These are phyloP conservation scores for Suillus discolor DNA, from an alignment of 768 basidiomycete genomes.

Conservation along the genomic window DNA sequence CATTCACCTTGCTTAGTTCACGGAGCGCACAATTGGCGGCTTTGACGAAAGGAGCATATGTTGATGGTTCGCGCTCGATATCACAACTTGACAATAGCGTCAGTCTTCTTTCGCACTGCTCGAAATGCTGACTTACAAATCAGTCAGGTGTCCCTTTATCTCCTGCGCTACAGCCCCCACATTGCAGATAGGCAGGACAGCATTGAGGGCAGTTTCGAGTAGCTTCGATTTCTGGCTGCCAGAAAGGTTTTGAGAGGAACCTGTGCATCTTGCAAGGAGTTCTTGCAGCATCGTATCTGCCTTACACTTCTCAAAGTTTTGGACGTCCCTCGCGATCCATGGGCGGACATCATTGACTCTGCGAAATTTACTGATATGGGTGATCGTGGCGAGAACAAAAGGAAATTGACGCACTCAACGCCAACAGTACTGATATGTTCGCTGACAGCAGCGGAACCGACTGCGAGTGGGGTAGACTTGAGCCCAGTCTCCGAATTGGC, in stretches of 20 bases:
- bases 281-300: neutral
- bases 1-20: neutral
- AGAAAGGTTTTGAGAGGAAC: neutral
- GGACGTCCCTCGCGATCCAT: neutral
- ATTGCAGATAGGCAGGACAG: conserved; percentile 1
- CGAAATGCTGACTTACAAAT: neutral
- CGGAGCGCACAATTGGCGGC: neutral
- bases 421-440: neutral
- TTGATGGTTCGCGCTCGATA: too few species aligned
- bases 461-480: conserved; percentile 3
- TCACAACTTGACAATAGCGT: neutral
- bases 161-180: neutral
- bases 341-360: neutral
- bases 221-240: neutral
- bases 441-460: neutral
- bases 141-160: neutral
- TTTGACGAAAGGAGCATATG: neutral
- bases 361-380: neutral
- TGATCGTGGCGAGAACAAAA: neutral
- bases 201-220: neutral
- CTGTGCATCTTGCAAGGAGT: neutral
- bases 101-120: neutral
- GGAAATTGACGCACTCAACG: neutral
- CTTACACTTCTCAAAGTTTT: neutral
- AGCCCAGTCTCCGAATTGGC: neutral